Conservation (phyloP, 768 basidiomycete species). For the Tulasnella calospora region DNA sequence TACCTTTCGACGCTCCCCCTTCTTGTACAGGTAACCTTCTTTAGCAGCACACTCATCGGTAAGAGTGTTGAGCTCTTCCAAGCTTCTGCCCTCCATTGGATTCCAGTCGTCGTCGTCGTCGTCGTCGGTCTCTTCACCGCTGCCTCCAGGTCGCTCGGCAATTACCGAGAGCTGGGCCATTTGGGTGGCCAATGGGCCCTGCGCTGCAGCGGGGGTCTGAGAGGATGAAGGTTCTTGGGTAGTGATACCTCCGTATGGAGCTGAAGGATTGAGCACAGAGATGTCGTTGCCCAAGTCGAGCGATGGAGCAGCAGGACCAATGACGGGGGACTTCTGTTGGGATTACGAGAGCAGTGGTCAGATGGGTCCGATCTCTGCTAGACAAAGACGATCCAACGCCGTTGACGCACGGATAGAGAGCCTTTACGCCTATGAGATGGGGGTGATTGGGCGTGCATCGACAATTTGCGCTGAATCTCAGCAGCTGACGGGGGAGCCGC, state of each 20-base stretch:
- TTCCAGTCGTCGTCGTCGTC: conserved; percentile 51
- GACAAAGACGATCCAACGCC: conserved; percentile 22
- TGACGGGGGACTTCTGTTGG: conserved; percentile 22
- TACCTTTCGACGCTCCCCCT: conserved; percentile 95
- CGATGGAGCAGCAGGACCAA: conserved; percentile 50
- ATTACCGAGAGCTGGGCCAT: conserved; percentile 47
- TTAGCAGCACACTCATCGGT: conserved; percentile 59
- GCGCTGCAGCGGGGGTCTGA: background rate
- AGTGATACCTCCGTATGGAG: conserved; percentile 32
- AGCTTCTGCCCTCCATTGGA: conserved; percentile 52
- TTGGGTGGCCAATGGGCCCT: conserved; percentile 17
- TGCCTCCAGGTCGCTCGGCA: conserved; percentile 64
- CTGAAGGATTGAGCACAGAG: conserved; percentile 39
- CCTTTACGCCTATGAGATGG: conserved; percentile 2
- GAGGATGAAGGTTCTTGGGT: conserved; percentile 50
- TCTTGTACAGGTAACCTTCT: conserved; percentile 94
- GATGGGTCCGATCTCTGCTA: conserved; percentile 29
- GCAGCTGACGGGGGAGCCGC: conserved; percentile 72
- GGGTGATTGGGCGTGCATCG: conserved; percentile 24
- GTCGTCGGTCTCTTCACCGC: conserved; percentile 69
- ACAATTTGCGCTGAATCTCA: conserved; percentile 81
- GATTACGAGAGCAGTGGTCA: background rate
- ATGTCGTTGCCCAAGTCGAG: conserved; percentile 82
- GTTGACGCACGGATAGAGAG: conserved; percentile 19
- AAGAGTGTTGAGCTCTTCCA: conserved; percentile 34